Base-by-base conservation (phyloP, 495 filamentous ascomycete species). In the Chaetomium fimeti region DNA sequence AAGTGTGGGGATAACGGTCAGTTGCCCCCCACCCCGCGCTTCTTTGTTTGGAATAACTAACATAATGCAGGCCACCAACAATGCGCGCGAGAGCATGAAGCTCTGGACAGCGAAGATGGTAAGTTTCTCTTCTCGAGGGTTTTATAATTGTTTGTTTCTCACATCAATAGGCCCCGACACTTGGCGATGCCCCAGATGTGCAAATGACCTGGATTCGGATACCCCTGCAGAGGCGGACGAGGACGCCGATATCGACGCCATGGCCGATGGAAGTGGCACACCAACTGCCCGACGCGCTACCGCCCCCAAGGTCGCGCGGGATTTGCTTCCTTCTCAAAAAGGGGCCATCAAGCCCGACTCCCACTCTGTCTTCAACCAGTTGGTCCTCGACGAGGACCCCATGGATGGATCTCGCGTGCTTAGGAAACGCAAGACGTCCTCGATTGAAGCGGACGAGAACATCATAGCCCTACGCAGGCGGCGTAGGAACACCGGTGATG, bases 1-100 rank as follows among this genome's bases (percentile, higher is more conserved):
- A 84, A 88, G 63, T 98, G 94, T 76, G 89, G 87, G 59, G 90
- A 96, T 75, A 91, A 96, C 79, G 89, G 93, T 98, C 78, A 75
- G 91, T 88, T 8, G 29, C 24, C 9, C 57, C 11, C 13, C 32
- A 5, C 32, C 32, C 3, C 32, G 32, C n/a, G 8, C 15, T 1
- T 25, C 9, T 32, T 62, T 62, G 61, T 62, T 62, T 65, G 51
- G 54, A 60, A 69, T 72, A 64, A 69, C 81, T 83, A 71, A 83
- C 74, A 52, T 29, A 68, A 68, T 78, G 75, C 77, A 92, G 93
- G 93, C 63, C 93, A 98, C 82, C 87, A 90, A 70, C 90, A 97
- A 85, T 98, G 93, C 77, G 94, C 93, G 63, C 88, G 91, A 67
- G 86, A 88, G 72, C 87, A 87, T 69, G 86, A 87, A 60, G 88